Conservation (phyloP, 768 basidiomycete genomes). For the Cyclocybe cylindracea region DNA sequence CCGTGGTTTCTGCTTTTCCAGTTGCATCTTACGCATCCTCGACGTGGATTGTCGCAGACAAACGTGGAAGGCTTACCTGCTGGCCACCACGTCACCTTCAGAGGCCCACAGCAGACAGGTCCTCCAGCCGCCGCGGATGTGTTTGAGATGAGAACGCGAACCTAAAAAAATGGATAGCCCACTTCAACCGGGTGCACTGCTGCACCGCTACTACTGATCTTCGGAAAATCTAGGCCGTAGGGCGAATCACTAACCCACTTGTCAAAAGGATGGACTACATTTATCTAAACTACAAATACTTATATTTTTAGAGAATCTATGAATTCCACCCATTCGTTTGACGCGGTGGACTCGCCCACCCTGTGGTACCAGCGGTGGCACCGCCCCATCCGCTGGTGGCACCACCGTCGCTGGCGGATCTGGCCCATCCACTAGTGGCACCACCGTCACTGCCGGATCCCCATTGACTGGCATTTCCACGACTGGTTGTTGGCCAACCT, state of each 20-base stretch:
- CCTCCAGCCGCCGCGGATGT: constrained; percentile 21
- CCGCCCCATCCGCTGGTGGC: constrained; percentile 30
- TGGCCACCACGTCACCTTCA: constrained; percentile 11
- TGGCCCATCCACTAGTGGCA: constrained; percentile 21
- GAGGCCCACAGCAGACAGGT: constrained; percentile 5
- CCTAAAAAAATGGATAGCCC: constrained; percentile 10
- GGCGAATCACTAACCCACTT: not conserved
- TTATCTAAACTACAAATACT: not conserved
- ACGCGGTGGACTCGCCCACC: constrained; percentile 52
- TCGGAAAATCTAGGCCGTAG: too few relatives aligned
- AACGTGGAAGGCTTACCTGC: constrained; percentile 10
- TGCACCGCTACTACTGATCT: too few relatives aligned
- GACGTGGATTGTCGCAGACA: constrained; percentile 26
- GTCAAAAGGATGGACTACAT: not conserved
- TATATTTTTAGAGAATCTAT: constrained; percentile 15
- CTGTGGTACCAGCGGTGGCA: constrained; percentile 28
- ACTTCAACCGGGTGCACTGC: too few relatives aligned
- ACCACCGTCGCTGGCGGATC: constrained; percentile 16
- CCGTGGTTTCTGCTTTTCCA: constrained; percentile 13
- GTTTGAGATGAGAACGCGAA: constrained; percentile 35
- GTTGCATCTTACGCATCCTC: constrained; percentile 36
- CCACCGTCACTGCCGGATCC: constrained; percentile 18
- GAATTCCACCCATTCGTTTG: constrained; percentile 60
- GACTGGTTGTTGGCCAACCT: too few relatives aligned
- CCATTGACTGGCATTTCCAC: constrained; percentile 23